These are phyloP conservation scores for Curvularia lunata DNA, from an alignment of 2,329 filamentous ascomycete genomes.

Conservation along the genomic window DNA sequence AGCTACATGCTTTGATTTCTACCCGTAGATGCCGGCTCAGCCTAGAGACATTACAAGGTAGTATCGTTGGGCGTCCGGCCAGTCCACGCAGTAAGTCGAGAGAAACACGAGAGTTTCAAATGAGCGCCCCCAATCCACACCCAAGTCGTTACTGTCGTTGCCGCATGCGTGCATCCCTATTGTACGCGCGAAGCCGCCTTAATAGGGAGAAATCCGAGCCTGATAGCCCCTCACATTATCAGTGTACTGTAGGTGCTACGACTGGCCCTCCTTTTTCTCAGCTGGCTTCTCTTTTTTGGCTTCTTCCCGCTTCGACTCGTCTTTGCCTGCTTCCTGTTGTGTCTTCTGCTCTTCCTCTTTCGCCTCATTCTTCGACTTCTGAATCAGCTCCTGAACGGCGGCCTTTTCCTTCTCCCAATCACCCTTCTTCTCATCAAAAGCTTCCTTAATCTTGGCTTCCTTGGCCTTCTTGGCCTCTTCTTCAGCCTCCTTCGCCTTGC, in stretches of 20 bases:
- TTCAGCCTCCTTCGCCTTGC: conserved; percentile 78
- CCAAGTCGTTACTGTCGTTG: conserved; percentile 28
- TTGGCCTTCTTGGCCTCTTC: conserved; percentile 76
- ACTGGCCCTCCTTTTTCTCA: conserved; percentile 18
- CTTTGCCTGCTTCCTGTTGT: conserved; percentile 60
- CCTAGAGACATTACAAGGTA: neutral
- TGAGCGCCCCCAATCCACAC: conserved; percentile 8
- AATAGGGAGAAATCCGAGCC: neutral
- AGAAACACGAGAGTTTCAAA: conserved; percentile 8
- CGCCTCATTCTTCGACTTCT: conserved; percentile 59
- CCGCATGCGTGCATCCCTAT: conserved; percentile 9
- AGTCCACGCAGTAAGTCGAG: conserved; percentile 9
- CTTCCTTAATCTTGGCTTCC: conserved; percentile 77
- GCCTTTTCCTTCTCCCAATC: conserved; percentile 94
- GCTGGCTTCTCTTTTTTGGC: conserved; percentile 33
- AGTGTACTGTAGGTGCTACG: conserved; percentile 7
- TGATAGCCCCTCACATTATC: conserved; percentile 4
- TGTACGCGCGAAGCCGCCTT: neutral
- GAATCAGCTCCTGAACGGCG: conserved; percentile 72
- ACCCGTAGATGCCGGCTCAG: conserved; percentile 26
- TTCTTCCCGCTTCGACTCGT: conserved; percentile 27
- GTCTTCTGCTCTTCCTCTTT: conserved; percentile 50
- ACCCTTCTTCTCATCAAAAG: conserved; percentile 75
- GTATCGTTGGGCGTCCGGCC: neutral
- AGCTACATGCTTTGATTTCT: conserved; percentile 14